A percentile compares a stretch with the other conserved stretches of the same genome.
Conservation (phyloP, 306 rosid species). For the Luffa aegyptiaca region DNA sequence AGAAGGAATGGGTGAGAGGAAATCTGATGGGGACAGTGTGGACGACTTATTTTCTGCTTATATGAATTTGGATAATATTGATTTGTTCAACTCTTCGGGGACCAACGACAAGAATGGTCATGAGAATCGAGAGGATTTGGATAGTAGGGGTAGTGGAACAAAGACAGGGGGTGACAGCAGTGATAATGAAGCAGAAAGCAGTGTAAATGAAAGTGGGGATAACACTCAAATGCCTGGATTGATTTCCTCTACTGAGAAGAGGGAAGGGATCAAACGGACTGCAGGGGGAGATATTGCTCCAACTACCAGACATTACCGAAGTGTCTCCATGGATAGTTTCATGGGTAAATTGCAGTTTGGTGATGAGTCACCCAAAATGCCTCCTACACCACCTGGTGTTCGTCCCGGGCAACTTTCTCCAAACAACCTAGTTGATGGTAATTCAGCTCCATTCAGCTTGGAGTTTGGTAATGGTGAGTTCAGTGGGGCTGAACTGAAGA, state of each 20-base stretch:
- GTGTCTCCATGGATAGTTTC: constrained; percentile 92
- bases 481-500: constrained; percentile 88
- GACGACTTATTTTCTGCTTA: constrained; percentile 84
- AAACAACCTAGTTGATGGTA: constrained; percentile 41
- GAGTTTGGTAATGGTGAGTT: constrained; percentile 93
- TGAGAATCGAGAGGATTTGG: constrained; percentile 86
- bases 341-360: constrained; percentile 68
- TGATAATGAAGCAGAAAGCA: constrained; percentile 86
- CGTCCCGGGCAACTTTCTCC: constrained; percentile 50
- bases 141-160: constrained; percentile 85
- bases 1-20: constrained; percentile 77
- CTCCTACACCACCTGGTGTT: constrained; percentile 53
- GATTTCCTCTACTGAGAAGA: constrained; percentile 39
- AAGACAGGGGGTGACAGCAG: constrained; percentile 87
- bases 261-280: constrained; percentile 75
- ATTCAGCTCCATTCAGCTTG: constrained; percentile 59
- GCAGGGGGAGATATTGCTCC: constrained; percentile 68
- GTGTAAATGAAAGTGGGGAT: constrained; percentile 59
- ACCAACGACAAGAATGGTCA: constrained; percentile 57
- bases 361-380: constrained; percentile 58
- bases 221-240: constrained; percentile 27
- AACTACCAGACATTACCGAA: constrained; percentile 59
- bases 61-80: constrained; percentile 79
- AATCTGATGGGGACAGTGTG: constrained; percentile 77
- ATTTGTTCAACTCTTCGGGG: constrained; percentile 58